Evolutionary conservation across 2,329 filamentous ascomycete genomes (phyloP).

Genomic region (Microcyclospora pomicola): DNA sequence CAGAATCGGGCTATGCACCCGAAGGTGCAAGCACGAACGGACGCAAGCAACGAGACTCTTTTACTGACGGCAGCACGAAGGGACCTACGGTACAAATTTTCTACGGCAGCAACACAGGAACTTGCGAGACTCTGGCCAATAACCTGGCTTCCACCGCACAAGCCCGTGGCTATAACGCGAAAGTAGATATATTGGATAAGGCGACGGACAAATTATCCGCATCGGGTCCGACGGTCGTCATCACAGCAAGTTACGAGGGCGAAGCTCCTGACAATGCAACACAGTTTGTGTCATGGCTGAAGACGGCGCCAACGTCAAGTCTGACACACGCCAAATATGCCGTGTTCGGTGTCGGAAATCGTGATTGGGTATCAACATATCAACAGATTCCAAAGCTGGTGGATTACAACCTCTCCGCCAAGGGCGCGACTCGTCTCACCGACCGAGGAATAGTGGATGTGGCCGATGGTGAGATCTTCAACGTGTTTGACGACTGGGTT

Average conservation of each 20-base stretch:
- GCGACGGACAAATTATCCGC: constrained; percentile 47
- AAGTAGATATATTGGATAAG: constrained; percentile 44
- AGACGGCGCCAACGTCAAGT: constrained; percentile 34
- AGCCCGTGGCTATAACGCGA: constrained; percentile 44
- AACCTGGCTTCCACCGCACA: constrained; percentile 46
- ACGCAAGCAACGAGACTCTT: neutral
- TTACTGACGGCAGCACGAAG: constrained; percentile 1
- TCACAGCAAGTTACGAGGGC: constrained; percentile 62
- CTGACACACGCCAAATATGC: constrained; percentile 48
- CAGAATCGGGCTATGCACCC: constrained; percentile 17
- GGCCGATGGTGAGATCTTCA: constrained; percentile 51
- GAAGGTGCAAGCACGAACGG: constrained; percentile 1
- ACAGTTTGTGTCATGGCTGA: constrained; percentile 55
- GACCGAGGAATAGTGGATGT: constrained; percentile 46
- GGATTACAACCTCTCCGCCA: constrained; percentile 38
- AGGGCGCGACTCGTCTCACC: constrained; percentile 37
- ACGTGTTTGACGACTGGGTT: constrained; percentile 54
- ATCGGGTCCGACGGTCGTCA: constrained; percentile 48
- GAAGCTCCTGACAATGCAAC: constrained; percentile 59
- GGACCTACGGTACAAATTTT: constrained; percentile 42
- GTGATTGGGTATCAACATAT: constrained; percentile 46
- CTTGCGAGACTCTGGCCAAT: constrained; percentile 56
- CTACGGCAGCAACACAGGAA: constrained; percentile 63
- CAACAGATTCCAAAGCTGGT: constrained; percentile 53
- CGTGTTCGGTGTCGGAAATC: constrained; percentile 55